Evolutionary conservation across 2,329 filamentous ascomycete genomes (phyloP), one percentile per base, ranked within the genome.

Genomic region (Teratosphaeria nubilosa): DNA sequence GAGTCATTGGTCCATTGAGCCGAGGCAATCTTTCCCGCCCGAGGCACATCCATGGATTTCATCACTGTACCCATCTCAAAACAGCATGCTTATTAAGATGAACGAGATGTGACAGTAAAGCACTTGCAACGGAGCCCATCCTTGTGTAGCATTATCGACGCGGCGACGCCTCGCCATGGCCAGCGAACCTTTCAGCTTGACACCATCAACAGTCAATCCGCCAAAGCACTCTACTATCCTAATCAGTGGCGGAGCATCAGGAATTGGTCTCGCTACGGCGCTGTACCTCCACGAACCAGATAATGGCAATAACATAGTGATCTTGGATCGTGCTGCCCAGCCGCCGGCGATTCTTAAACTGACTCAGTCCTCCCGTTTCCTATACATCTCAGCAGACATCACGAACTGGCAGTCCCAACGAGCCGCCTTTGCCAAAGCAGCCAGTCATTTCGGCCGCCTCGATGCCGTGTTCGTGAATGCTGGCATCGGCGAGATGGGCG

Each of bases 401-500:
- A 75, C 75, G 1, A 73, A 70, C 55, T 80, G 78, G 78, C 55
- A 62, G 5, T 71, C 70, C 4, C 77, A 79, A 65, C 70, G 77
- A 31, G 68, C 70, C 1, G 77, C 72, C 16, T 80, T 80, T 63
- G 71, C 73, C 59, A 66, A 66, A 6, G 75, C 72, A 2, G 64
- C 75, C 55, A 55, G 66, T 6, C 72, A 72, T 30, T 79, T 79
- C 65, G 73, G 74, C 6, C 67, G 70, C 10, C 75, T 80, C 50
- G 75, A 77, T 56, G 69, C 68, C 45, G 76, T 80, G 14, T 80
- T 78, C 61, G 75, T 79, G 53, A 80, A 80, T 56, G 77, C 78
- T 5, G 78, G 78, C 0, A 75, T 80, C 25, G 71, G 75, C 30
- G 78, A 80, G 61, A 71, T 76, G 54, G 70, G 70, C 48, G 77